Base-by-base conservation (phyloP, 495 filamentous ascomycete genomes). In the Penicillium macrosclerotiorum region DNA sequence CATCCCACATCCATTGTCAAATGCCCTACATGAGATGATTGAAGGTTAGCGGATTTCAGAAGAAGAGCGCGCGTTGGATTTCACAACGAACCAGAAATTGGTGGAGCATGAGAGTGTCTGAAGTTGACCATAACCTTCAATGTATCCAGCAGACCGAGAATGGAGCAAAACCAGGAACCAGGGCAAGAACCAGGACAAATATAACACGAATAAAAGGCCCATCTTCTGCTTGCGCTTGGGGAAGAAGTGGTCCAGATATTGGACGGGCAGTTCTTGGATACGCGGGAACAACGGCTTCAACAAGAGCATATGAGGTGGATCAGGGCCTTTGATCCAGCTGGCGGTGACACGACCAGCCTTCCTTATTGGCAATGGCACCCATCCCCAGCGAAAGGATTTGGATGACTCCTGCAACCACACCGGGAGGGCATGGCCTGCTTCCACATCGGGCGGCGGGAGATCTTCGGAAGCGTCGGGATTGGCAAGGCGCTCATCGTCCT, bases 1-100 rank as follows among this genome's bases (percentile, higher is more conserved):
- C 7, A 93, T 54, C 4, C 89, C 90, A 59, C 90, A 95, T 20
- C 72, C 69, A 45, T 90, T 90, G 27, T 82, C 83, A 34, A 75
- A 68, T 14, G 68, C 64, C 88, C 88, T 90, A 43, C 16, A 18
- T 36, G 16, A 22, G 30, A 17, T 9, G 12, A 23, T 20, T 45
- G 34, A n/a, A n/a, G 41, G 47, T 47, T 26, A 40, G 40, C 13
- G 9, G 4, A 25, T n/a, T 3, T 17, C 25, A 5, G 8, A 16
- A 14, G 2, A 18, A 0, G 6, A 17, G 9, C 32, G 3, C n/a
- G n/a, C n/a, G n/a, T n/a, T n/a, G n/a, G n/a, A 30, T 31, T 12
- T 19, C 8, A 11, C 42, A 18, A 63, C 70, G 43, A 60, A 80
- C 81, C 81, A 84, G 31, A 78, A 69, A 42, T 60, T 76, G 8